Evolutionary conservation across 2,329 filamentous ascomycete genomes (phyloP).

Genomic region (Fusarium temperatum): DNA sequence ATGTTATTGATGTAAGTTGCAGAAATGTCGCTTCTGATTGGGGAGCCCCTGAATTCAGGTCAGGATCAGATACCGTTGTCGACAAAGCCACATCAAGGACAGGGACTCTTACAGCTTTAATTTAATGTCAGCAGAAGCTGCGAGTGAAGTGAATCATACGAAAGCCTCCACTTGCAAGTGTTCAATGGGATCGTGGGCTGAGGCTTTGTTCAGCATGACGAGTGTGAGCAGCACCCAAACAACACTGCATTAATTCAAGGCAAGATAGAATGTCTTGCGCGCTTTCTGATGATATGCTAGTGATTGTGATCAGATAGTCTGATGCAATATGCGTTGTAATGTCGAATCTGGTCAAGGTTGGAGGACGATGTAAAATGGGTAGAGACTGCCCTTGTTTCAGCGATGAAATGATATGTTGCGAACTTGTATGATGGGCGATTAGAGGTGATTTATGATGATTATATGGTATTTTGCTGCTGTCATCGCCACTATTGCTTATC

Average conservation of each 20-base stretch:
- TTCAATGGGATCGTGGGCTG: accelerated
- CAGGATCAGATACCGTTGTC: too few species aligned
- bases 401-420: accelerated
- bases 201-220: neutral
- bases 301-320: accelerated
- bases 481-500: accelerated
- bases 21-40: neutral
- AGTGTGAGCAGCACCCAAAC: neutral
- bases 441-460: too few species aligned
- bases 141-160: accelerated
- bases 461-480: too few species aligned
- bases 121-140: accelerated
- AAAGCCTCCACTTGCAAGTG: accelerated
- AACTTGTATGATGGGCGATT: accelerated
- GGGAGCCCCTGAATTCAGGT: neutral
- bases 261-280: accelerated
- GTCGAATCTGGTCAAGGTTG: too few species aligned
- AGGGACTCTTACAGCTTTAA: accelerated
- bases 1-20: accelerated
- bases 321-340: too few species aligned
- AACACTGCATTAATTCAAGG: accelerated
- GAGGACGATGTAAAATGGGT: neutral
- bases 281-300: accelerated
- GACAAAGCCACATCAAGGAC: accelerated
- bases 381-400: neutral